phyloP scores from a whole-genome alignment of 2,329 filamentous ascomycete genomes.

The Neospermospora avenae region DNA sequence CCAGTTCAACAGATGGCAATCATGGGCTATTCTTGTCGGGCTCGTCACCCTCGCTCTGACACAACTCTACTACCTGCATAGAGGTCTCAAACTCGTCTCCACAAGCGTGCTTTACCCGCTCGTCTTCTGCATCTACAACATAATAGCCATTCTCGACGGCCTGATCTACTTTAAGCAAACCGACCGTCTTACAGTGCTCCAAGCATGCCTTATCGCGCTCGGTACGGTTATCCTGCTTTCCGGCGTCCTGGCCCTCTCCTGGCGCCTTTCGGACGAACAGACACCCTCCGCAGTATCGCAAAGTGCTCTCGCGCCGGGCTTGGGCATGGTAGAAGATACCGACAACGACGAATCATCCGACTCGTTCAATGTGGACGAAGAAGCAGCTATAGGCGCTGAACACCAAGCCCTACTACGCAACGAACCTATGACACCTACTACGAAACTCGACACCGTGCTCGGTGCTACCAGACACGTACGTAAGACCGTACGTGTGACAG shows the following conservation, averaged over 20 bases:
- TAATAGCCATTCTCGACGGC: constrained; percentile 94
- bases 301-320: constrained; percentile 74
- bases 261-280: constrained; percentile 82
- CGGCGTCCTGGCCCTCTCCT: constrained; percentile 88
- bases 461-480: constrained; percentile 30
- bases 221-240: constrained; percentile 83
- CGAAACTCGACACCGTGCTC: constrained; percentile 32
- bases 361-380: constrained; percentile 45
- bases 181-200: constrained; percentile 69
- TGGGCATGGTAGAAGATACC: constrained; percentile 74
- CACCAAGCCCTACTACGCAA: constrained; percentile 31
- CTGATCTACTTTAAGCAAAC: constrained; percentile 95
- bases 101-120: constrained; percentile 95
- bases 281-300: constrained; percentile 57
- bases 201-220: constrained; percentile 77
- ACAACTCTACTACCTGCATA: constrained; percentile 93
- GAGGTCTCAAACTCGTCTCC: constrained; percentile 89
- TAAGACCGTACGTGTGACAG: constrained; percentile 41
- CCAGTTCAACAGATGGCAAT: constrained; percentile 93
- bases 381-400: constrained; percentile 31
- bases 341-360: constrained; percentile 50
- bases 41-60: constrained; percentile 79
- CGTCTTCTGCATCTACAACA: constrained; percentile 98
- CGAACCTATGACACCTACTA: constrained; percentile 33
- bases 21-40: constrained; percentile 83